phyloP scores from a whole-genome alignment of 164 flowering plant species.

The Berberis thunbergii region DNA sequence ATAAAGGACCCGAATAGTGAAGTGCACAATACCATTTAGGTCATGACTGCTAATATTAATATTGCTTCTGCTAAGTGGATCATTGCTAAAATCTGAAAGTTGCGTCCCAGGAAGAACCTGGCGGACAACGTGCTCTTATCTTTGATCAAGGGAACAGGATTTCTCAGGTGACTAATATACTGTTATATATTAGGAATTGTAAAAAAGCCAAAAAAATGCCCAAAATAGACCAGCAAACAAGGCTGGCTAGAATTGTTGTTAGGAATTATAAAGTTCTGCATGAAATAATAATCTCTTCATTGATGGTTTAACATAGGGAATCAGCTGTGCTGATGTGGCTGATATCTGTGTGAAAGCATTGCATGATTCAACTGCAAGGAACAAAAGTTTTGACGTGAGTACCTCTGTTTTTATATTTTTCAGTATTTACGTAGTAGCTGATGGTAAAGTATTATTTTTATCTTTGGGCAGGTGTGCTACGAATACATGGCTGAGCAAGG shows the following conservation, averaged over 20 bases:
- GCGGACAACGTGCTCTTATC: constrained; percentile 95
- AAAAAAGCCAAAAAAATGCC: no score
- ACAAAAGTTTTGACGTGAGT: constrained; percentile 94
- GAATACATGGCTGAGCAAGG: constrained; percentile 92
- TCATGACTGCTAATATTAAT: background rate
- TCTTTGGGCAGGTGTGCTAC: constrained; percentile 61
- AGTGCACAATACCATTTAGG: background rate
- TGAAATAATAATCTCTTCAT: constrained; percentile 2
- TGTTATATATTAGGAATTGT: background rate
- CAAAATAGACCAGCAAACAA: no score
- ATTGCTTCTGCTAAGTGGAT: background rate
- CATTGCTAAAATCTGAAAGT: background rate
- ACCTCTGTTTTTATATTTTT: background rate
- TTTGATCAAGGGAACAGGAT: constrained; percentile 98
- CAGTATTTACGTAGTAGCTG: background rate
- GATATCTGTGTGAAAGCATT: constrained; percentile 96
- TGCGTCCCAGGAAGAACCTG: constrained; percentile 84
- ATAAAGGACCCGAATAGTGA: background rate
- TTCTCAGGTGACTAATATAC: constrained; percentile 52
- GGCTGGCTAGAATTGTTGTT: background rate
- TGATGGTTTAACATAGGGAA: constrained; percentile 46
- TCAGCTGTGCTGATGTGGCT: constrained; percentile 98
- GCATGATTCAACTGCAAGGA: constrained; percentile 96
- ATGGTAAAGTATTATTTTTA: background rate
- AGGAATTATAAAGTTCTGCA: background rate